Conservation (phyloP, 495 filamentous ascomycete genomes). For the Neurospora sp. region DNA sequence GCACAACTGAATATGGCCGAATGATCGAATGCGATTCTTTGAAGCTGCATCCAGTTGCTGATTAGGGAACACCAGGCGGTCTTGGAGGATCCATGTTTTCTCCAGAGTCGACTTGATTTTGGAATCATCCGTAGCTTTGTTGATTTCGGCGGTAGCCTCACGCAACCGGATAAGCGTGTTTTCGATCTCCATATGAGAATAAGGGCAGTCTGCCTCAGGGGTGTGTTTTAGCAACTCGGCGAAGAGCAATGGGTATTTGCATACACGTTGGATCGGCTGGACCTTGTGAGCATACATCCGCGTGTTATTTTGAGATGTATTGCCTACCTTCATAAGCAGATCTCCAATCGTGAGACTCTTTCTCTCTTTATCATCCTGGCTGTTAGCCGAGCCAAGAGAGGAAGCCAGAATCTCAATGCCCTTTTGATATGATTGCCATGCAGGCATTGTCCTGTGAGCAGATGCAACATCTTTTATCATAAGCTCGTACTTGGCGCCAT, state of each 20-base stretch:
- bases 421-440: conserved; percentile 75
- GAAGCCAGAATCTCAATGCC: conserved; percentile 81
- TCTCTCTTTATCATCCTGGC: conserved; percentile 48
- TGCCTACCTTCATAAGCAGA: conserved; percentile 75
- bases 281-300: conserved; percentile 9
- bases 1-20: conserved; percentile 78
- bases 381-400: conserved; percentile 61
- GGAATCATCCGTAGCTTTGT: conserved; percentile 60
- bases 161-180: conserved; percentile 63
- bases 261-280: conserved; percentile 88
- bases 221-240: conserved; percentile 72
- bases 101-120: conserved; percentile 50
- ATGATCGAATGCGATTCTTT: conserved; percentile 53
- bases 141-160: conserved; percentile 62
- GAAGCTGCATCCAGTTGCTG: conserved; percentile 40
- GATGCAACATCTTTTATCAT: conserved; percentile 68
- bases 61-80: conserved; percentile 62
- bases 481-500: conserved; percentile 75
- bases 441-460: conserved; percentile 55
- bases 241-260: conserved; percentile 85
- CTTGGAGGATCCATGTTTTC: conserved; percentile 69
- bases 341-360: conserved; percentile 75
- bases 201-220: conserved; percentile 72
- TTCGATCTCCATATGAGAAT: conserved; percentile 67
- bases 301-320: neutral